phyloP scores from a whole-genome alignment of 2,329 filamentous ascomycete genomes.

The Colletotrichum melonis region DNA sequence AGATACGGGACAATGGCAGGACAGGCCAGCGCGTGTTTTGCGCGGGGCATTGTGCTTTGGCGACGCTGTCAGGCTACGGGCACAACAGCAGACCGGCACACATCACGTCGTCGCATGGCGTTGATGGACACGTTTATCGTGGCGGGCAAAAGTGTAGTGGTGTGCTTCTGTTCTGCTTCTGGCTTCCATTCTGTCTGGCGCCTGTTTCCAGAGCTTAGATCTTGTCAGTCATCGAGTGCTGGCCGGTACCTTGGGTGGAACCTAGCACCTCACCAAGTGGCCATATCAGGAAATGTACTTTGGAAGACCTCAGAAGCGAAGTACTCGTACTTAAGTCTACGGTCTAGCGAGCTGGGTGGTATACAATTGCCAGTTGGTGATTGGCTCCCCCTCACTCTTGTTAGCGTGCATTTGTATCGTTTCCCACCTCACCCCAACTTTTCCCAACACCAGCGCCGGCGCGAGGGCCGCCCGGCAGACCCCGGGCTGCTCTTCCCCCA shows the following conservation, averaged over 20 bases:
- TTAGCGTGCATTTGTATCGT: conserved; percentile 15
- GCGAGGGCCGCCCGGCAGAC: not conserved
- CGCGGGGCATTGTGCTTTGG: not conserved
- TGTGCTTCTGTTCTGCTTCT: conserved; percentile 17
- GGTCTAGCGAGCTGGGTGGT: not conserved
- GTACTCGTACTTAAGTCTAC: not conserved
- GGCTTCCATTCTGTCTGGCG: not conserved
- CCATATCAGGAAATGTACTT: not conserved
- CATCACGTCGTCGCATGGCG: not conserved
- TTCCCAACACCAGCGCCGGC: conserved; percentile 19
- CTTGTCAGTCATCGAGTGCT: not conserved
- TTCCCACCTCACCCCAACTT: conserved; percentile 10
- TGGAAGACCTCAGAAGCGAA: not conserved
- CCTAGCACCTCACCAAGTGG: not conserved
- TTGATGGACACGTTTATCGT: conserved; percentile 8
- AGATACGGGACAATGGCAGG: not conserved
- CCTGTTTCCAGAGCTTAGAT: not conserved
- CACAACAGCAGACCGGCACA: not conserved
- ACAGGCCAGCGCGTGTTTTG: not conserved
- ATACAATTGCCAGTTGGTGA: conserved; percentile 10
- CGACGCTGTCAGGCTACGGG: not conserved
- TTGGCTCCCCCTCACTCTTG: conserved; percentile 24
- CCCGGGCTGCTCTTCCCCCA: conserved; percentile 27
- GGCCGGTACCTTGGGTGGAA: too few relatives aligned
- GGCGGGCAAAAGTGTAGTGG: conserved; percentile 7